Base-by-base conservation (phyloP, 1,284 basidiomycete genomes). In the Puccinia polysora region DNA sequence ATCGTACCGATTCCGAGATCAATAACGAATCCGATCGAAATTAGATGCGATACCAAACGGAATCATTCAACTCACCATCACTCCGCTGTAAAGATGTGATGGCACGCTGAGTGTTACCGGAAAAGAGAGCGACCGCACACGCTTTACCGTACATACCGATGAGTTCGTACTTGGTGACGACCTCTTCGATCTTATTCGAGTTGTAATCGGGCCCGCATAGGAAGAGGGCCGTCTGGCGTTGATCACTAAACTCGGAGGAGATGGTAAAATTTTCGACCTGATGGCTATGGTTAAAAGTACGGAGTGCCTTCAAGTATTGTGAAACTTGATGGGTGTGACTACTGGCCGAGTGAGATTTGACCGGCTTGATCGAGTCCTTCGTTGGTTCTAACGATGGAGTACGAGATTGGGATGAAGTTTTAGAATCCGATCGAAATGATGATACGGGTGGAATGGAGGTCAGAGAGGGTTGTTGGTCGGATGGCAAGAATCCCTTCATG, bases 11-110 rank as follows among this genome's bases (percentile, higher is more conserved):
- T 58, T n/a, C n/a, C n/a, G n/a, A n/a, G n/a, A n/a, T n/a, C n/a
- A n/a, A n/a, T n/a, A n/a, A n/a, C n/a, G n/a, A n/a, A n/a, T n/a
- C n/a, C n/a, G n/a, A n/a, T n/a, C n/a, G n/a, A n/a, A n/a, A n/a
- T n/a, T n/a, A n/a, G n/a, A n/a, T 2, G 6, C 0, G 30, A 40
- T 14, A 30, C n/a, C 30, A 23, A 74, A 36, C 28, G 23, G 25
- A n/a, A 36, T 10, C n/a, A n/a, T n/a, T n/a, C n/a, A n/a, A 68
- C 83, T 55, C 74, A 92, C 92, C 89, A 81, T 88, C 84, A 78
- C 90, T 92, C 38, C 86, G 83, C 83, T 92, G 87, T 2, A 96
- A 83, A 38, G 89, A 81, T 34, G 88, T 86, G 18, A 91, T 84
- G 0, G 91, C 90, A 65, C 84, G 85, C 36, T 84, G 83, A 75